Evolutionary conservation across 2,329 filamentous ascomycete genomes (phyloP).

Genomic region (Aspergillus arachidicola): DNA sequence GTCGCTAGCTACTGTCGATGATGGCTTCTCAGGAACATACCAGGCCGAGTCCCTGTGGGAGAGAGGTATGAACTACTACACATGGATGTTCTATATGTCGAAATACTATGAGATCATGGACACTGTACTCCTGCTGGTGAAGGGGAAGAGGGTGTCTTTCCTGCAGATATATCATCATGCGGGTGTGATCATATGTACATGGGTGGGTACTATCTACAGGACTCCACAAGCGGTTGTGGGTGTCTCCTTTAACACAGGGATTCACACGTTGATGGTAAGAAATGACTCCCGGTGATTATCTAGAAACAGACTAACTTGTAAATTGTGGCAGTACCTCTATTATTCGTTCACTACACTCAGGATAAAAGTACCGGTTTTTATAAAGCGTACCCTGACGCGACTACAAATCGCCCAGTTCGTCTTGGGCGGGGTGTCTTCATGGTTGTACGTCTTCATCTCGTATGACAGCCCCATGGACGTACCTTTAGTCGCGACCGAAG

Average conservation of each 20-base stretch:
- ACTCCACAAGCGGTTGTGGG: background rate
- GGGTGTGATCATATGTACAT: background rate
- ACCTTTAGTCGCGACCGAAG: background rate
- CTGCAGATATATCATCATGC: background rate
- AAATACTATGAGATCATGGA: background rate
- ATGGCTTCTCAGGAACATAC: background rate
- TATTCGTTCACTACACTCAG: background rate
- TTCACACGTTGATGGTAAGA: background rate
- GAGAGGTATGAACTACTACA: background rate
- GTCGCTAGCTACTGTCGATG: background rate
- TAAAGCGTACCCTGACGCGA: background rate
- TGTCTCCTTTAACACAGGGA: background rate
- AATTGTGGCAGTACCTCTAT: background rate
- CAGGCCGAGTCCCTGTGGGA: background rate
- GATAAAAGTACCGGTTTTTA: background rate
- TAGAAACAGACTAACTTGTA: background rate
- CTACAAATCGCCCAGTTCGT: background rate
- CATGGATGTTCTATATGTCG: background rate
- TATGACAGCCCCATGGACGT: background rate
- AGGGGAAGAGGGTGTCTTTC: background rate
- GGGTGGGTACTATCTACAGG: background rate
- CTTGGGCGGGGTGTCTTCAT: background rate
- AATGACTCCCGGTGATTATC: background rate
- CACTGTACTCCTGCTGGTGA: background rate
- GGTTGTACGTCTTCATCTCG: background rate